Conservation (phyloP, 2,329 filamentous ascomycete genomes). For the Fusarium globosum region DNA sequence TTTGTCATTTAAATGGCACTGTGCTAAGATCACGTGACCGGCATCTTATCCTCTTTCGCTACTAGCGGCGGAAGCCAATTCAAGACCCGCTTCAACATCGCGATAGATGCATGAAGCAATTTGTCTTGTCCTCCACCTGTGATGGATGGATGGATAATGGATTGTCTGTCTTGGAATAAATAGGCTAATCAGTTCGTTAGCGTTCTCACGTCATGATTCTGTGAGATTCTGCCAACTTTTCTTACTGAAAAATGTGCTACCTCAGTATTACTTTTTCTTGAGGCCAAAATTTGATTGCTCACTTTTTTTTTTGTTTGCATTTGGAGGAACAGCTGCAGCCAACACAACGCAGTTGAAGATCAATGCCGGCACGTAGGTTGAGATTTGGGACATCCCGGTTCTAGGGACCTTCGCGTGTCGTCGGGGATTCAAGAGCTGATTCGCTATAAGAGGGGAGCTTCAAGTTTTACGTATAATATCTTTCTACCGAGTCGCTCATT, state of each 20-base stretch:
- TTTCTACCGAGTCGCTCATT: background rate
- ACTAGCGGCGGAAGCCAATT: conserved; percentile 37
- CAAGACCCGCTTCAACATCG: conserved; percentile 21
- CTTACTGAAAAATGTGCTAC: background rate
- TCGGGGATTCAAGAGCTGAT: conserved; percentile 18
- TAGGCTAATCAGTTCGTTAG: conserved; percentile 11
- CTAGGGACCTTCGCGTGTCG: conserved; percentile 35
- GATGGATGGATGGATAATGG: background rate
- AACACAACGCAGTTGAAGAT: background rate
- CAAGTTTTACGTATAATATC: conserved; percentile 3
- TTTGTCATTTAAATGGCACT: conserved; percentile 45
- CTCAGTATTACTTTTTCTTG: background rate
- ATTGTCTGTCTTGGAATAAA: conserved; percentile 19
- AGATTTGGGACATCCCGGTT: conserved; percentile 29
- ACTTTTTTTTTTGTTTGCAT: background rate
- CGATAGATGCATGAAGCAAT: conserved; percentile 46
- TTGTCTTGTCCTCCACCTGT: conserved; percentile 21
- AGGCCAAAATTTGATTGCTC: background rate
- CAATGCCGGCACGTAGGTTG: conserved; percentile 11
- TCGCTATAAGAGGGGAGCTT: conserved; percentile 12
- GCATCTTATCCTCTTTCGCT: background rate
- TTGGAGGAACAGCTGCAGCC: background rate
- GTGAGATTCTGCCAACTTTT: background rate
- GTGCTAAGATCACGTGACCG: conserved; percentile 42
- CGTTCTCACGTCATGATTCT: conserved; percentile 16